These are phyloP conservation scores for Pseudogymnoascus sp. DNA, from an alignment of 2,329 filamentous ascomycete genomes.

Conservation along the genomic window DNA sequence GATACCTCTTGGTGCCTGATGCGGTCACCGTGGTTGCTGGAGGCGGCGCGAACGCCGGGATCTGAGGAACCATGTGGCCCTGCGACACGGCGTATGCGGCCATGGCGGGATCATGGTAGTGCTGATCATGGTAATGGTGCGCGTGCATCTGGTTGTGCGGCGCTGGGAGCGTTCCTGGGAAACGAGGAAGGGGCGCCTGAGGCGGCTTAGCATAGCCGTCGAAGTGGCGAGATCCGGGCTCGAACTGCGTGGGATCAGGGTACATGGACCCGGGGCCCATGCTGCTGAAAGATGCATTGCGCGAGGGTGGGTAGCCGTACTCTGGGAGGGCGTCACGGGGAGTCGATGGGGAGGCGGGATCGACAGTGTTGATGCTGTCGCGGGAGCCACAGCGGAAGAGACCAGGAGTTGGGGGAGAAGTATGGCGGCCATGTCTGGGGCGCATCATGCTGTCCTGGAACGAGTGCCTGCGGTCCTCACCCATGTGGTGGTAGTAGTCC, in stretches of 20 bases:
- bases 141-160: background rate
- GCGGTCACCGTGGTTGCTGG: background rate
- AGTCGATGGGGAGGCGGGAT: background rate
- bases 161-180: background rate
- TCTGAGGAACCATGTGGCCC: background rate
- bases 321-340: background rate
- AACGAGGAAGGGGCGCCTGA: background rate
- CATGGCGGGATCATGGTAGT: background rate
- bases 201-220: background rate
- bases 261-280: background rate
- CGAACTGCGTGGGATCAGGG: background rate
- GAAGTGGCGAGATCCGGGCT: background rate
- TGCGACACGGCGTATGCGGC: background rate
- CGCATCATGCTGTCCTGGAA: background rate
- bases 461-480: background rate
- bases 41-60: background rate
- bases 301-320: background rate
- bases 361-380: background rate
- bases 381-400: background rate
- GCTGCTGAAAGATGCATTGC: background rate
- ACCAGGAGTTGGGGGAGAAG: background rate
- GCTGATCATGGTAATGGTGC: background rate
- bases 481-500: background rate
- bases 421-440: background rate
- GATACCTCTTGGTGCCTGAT: constrained; percentile 51